Base-by-base conservation (phyloP, 2,329 filamentous ascomycete species). In the Zasmidium cellare region DNA sequence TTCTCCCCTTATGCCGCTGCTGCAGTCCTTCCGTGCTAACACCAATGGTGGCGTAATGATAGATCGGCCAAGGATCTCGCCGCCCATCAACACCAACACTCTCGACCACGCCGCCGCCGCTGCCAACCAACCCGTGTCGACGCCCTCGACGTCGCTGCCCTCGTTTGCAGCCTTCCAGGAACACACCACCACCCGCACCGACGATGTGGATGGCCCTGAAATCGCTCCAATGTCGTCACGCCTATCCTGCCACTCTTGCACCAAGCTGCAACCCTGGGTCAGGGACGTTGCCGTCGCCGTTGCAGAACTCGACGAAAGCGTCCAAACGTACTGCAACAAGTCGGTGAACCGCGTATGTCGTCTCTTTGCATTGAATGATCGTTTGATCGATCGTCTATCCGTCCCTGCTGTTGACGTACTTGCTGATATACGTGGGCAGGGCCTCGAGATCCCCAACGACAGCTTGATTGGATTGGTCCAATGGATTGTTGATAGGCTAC, bases 111-210 rank as follows among this genome's bases (percentile, higher is more conserved):
- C 41, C 16, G 18, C 3, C 18, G n/a, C 9, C 47, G 31, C 5
- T 46, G 53, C 35, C 45, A 35, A 50, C 46, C 48, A 41, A 12
- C 28, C 48, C 12, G 38, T 46, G 18, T 57, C 57, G 23, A 55
- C 52, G 3, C 46, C 64, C 28, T 52, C 59, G 52, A 63, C 57
- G 14, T 64, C 60, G 12, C 58, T 71, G 23, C 67, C 68, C 3
- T 67, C 69, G 2, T 69, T 71, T 48, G 63, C 68, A 19, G 52
- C 60, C 0, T 58, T 71, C 38, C 55, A 63, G 25, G 58, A 66
- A 31, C 65, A 66, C 22, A 46, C 62, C 18, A 62, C 18, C 22
- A 19, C 45, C 49, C 53, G 58, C 23, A 25, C 51, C 19, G 59
- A 66, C 18, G 65, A 65, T 50, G 48, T 56, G 31, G 63, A 63